These are phyloP conservation scores for Debaryomycetaceae sp. DNA, from an alignment of 1,139 yeast species.

Conservation along the genomic window DNA sequence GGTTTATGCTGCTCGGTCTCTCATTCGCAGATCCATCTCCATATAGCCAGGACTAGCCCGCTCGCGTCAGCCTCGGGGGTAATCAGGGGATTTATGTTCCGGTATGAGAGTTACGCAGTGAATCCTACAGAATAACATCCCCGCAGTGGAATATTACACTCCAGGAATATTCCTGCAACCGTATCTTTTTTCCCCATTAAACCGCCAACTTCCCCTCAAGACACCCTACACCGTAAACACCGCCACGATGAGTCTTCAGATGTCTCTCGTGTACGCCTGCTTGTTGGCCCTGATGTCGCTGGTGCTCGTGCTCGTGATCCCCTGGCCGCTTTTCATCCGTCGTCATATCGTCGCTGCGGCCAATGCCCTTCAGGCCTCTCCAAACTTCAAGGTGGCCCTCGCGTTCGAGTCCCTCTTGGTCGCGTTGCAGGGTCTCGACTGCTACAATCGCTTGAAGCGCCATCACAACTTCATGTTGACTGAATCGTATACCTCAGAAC, in stretches of 20 bases:
- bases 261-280: slow-evolving; percentile 32
- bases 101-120: no score
- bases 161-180: no score
- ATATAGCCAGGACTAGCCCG: no score
- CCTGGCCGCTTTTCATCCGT: slow-evolving; percentile 50
- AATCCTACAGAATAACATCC: no score
- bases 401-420: slow-evolving; percentile 36
- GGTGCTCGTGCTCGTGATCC: slow-evolving; percentile 44
- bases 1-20: no score
- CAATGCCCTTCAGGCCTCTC: slow-evolving; percentile 20
- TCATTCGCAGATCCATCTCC: no score
- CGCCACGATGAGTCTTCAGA: slow-evolving; percentile 31
- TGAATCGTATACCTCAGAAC: slow-evolving; percentile 20
- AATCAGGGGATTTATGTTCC: no score
- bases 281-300: slow-evolving; percentile 44
- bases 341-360: slow-evolving; percentile 30
- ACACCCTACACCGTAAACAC: neutral
- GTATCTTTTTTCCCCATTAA: neutral
- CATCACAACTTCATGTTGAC: slow-evolving; percentile 6
- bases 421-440: slow-evolving; percentile 48
- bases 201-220: neutral
- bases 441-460: slow-evolving; percentile 36
- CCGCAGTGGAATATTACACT: no score
- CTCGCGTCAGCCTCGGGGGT: no score
- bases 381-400: slow-evolving; percentile 39